A percentile compares a stretch with the other conserved stretches of the same genome.
phyloP scores from a whole-genome alignment of 306 rosid genomes.

The Delonix regia region DNA sequence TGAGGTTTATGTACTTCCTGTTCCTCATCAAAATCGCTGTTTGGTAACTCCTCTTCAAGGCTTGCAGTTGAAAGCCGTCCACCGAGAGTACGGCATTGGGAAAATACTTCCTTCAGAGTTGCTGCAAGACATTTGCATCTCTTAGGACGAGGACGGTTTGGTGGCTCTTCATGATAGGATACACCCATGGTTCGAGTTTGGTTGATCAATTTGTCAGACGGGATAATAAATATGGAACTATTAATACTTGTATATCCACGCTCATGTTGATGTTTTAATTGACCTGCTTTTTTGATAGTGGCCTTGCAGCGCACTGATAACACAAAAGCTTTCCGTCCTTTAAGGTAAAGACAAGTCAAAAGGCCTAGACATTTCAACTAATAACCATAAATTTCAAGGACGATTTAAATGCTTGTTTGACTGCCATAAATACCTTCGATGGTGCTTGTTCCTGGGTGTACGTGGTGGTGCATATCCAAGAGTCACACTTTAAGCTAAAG shows the following conservation, averaged over 20 bases:
- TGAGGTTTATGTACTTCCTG: constrained; percentile 55
- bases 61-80: constrained; percentile 43
- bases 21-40: constrained; percentile 70
- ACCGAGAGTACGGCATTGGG: constrained; percentile 53
- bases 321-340: constrained; percentile 55
- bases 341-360: constrained; percentile 79
- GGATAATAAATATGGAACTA: constrained; percentile 35
- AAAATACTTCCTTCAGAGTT: constrained; percentile 63
- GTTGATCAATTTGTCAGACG: constrained; percentile 25
- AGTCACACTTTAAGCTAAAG: constrained; percentile 73
- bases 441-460: constrained; percentile 5
- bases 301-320: constrained; percentile 64
- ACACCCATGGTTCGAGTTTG: constrained; percentile 58
- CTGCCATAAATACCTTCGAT: constrained; percentile 10
- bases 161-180: constrained; percentile 69
- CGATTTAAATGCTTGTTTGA: constrained; percentile 45
- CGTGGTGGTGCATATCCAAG: constrained; percentile 41
- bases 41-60: constrained; percentile 56
- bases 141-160: constrained; percentile 49
- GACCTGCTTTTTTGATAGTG: constrained; percentile 63
- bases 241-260: constrained; percentile 14
- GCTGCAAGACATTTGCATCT: constrained; percentile 56
- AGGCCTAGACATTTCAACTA: constrained; percentile 45
- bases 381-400: constrained; percentile 20
- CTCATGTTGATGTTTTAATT: constrained; percentile 42